phyloP scores from a whole-genome alignment of 2,329 filamentous ascomycete genomes.

The Passalora sequoiae region DNA sequence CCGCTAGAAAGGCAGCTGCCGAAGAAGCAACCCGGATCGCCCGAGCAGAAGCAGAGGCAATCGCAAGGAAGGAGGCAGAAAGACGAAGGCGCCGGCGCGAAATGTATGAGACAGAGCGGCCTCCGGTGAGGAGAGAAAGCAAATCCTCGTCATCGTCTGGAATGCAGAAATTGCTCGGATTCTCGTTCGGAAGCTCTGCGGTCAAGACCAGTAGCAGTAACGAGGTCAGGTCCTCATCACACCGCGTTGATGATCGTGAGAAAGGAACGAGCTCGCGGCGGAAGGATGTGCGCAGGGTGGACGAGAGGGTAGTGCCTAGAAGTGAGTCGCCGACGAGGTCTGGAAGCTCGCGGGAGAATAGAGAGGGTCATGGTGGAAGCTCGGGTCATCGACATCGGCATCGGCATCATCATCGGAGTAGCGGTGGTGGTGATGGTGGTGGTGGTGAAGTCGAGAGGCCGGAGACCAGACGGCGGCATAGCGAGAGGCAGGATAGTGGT shows the following conservation, averaged over 20 bases:
- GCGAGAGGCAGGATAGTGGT: not conserved
- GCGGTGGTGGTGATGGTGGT: constrained; percentile 3
- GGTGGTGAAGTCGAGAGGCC: too few species aligned
- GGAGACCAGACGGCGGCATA: constrained; percentile 3
- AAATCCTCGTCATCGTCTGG: constrained; percentile 8
- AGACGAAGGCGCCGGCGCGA: constrained; percentile 2
- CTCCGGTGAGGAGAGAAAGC: constrained; percentile 12
- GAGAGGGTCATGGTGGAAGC: constrained; percentile 9
- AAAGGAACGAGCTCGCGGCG: not conserved
- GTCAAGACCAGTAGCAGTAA: not conserved
- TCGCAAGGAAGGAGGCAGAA: constrained; percentile 5
- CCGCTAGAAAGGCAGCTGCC: constrained; percentile 24
- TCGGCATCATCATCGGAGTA: constrained; percentile 12
- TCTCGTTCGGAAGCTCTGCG: constrained; percentile 4
- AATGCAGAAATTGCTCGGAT: constrained; percentile 7
- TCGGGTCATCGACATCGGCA: constrained; percentile 12
- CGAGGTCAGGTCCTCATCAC: not conserved
- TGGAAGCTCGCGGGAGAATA: not conserved
- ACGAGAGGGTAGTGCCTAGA: not conserved
- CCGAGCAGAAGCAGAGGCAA: constrained; percentile 6
- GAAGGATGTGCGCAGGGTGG: not conserved
- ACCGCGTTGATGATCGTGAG: not conserved
- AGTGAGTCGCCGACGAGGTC: not conserved
- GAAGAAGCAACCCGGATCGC: constrained; percentile 21
- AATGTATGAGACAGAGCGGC: constrained; percentile 4